phyloP scores from a whole-genome alignment of 1,139 yeast genomes.

The Taphrina betulina region DNA sequence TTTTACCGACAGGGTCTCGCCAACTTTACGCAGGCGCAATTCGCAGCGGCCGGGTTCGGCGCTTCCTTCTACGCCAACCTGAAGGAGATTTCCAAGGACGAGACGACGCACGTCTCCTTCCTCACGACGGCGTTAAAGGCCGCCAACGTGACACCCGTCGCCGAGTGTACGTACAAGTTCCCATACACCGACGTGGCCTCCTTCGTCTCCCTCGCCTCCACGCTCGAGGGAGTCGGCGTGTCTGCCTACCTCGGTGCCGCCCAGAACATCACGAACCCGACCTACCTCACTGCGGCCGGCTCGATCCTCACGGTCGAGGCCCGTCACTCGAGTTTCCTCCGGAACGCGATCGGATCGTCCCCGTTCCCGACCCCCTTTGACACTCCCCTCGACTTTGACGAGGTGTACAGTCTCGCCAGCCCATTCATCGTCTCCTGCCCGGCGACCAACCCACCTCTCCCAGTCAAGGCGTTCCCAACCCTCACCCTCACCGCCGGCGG shows the following conservation, averaged over 20 bases:
- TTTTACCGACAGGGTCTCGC: constrained; percentile 37
- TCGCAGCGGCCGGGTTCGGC: constrained; percentile 36
- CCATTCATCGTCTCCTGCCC: constrained; percentile 38
- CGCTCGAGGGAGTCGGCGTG: constrained; percentile 37
- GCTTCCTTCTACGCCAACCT: constrained; percentile 35
- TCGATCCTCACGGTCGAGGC: constrained; percentile 37
- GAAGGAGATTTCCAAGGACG: constrained; percentile 35
- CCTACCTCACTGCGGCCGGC: constrained; percentile 37
- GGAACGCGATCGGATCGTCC: constrained; percentile 33
- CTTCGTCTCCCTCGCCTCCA: constrained; percentile 37
- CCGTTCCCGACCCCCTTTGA: constrained; percentile 34
- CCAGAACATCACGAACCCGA: constrained; percentile 15
- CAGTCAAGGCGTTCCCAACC: constrained; percentile 38
- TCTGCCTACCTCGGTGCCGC: constrained; percentile 38
- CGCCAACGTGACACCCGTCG: constrained; percentile 34
- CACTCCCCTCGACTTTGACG: constrained; percentile 34
- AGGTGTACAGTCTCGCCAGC: constrained; percentile 34
- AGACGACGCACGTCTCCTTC: constrained; percentile 32
- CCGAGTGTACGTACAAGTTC: constrained; percentile 37
- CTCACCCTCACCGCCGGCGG: constrained; percentile 32
- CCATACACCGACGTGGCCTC: constrained; percentile 33
- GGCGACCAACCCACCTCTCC: constrained; percentile 35
- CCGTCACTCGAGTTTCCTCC: constrained; percentile 36
- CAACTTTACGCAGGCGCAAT: constrained; percentile 34
- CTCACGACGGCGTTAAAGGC: constrained; percentile 23